phyloP scores from a whole-genome alignment of 2,329 filamentous ascomycete genomes.

The Microcyclosporella mali region DNA sequence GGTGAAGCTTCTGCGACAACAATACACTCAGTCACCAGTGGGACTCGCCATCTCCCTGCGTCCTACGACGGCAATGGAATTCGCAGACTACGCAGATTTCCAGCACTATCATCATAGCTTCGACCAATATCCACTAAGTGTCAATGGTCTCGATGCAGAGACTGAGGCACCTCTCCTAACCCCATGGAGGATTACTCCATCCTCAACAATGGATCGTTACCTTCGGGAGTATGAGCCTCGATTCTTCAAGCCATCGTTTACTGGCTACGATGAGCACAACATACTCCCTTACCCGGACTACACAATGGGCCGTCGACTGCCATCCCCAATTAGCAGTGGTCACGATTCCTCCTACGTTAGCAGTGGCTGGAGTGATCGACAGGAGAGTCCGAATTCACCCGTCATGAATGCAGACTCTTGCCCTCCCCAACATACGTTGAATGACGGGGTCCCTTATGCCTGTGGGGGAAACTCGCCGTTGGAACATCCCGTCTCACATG shows the following conservation, averaged over 20 bases:
- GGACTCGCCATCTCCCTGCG: no score
- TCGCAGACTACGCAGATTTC: no score
- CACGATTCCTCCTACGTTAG: constrained; percentile 7
- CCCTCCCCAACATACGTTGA: not conserved
- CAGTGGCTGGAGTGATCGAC: constrained; percentile 6
- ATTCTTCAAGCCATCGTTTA: constrained; percentile 1
- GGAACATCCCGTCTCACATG: no score
- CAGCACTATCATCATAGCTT: not conserved
- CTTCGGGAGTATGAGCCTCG: constrained; percentile 2
- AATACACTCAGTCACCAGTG: no score
- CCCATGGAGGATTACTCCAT: not conserved
- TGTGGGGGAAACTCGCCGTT: constrained; percentile 1
- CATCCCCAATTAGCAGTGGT: constrained; percentile 8
- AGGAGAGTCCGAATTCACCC: constrained; percentile 1
- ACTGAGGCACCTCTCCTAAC: not conserved
- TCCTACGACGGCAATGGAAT: no score
- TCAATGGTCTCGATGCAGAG: not conserved
- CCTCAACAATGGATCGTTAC: constrained; percentile 3
- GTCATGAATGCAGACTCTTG: not conserved
- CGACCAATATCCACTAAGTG: not conserved
- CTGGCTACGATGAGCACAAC: not conserved
- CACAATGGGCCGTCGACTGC: not conserved
- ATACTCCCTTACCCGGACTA: not conserved
- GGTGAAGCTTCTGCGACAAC: no score
- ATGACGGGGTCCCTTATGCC: constrained; percentile 1